Evolutionary conservation across 768 basidiomycete genomes (phyloP).

Genomic region (Hemileccinum impolitum): DNA sequence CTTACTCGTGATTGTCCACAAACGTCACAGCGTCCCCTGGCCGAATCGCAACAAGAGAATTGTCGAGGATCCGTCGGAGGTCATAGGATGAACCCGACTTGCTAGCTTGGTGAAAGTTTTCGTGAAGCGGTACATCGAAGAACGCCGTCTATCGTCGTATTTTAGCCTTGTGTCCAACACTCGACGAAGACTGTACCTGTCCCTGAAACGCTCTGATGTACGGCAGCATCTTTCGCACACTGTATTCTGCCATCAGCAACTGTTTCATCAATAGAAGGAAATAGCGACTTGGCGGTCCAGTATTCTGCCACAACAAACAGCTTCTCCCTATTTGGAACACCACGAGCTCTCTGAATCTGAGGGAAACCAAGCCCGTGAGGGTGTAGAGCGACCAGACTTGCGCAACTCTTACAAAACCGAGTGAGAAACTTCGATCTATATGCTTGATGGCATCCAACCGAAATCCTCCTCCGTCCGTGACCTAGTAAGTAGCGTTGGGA

Average conservation of each 20-base stretch:
- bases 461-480: slow-evolving; percentile 69
- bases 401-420: slow-evolving; percentile 56
- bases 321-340: slow-evolving; percentile 38
- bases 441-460: slow-evolving; percentile 92
- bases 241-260: slow-evolving; percentile 18
- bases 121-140: slow-evolving; percentile 89
- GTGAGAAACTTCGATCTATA: slow-evolving; percentile 67
- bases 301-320: slow-evolving; percentile 78
- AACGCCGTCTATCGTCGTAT: slow-evolving; percentile 61
- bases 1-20: slow-evolving; percentile 88
- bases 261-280: neutral
- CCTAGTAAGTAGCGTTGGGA: slow-evolving; percentile 37
- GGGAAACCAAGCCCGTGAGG: neutral
- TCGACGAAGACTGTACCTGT: slow-evolving; percentile 41
- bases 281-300: slow-evolving; percentile 66
- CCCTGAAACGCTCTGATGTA: slow-evolving; percentile 64
- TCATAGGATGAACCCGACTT: slow-evolving; percentile 65
- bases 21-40: slow-evolving; percentile 87
- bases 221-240: slow-evolving; percentile 49
- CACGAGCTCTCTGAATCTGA: slow-evolving; percentile 54
- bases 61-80: slow-evolving; percentile 67
- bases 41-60: slow-evolving; percentile 61
- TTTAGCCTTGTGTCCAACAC: neutral
- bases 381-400: neutral
- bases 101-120: slow-evolving; percentile 78